phyloP scores from a whole-genome alignment of 139 green algal genomes.

The Chlorella sorokiniana region DNA sequence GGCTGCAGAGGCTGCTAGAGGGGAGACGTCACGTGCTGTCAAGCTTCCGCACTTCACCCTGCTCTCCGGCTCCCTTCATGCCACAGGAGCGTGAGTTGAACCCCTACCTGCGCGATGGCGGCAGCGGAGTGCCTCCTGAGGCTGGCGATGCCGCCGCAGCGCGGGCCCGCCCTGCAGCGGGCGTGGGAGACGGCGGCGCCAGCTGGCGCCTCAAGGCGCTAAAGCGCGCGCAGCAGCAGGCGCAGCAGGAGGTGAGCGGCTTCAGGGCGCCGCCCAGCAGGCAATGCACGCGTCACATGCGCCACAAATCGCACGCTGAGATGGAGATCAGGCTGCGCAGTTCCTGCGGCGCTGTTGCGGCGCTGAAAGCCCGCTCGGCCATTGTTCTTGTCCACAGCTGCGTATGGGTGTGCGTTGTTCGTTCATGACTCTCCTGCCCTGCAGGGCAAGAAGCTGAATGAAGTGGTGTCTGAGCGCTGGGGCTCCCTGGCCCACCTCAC shows the following conservation, averaged over 20 bases:
- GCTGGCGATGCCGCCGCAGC: background rate
- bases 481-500: constrained; percentile 75
- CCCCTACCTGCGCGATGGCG: constrained; percentile 38
- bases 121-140: constrained; percentile 26
- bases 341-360: background rate
- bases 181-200: constrained; percentile 85
- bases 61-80: background rate
- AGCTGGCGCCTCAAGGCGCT: constrained; percentile 95
- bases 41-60: background rate
- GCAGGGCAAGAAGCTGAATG: constrained; percentile 37
- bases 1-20: background rate
- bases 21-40: background rate
- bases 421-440: background rate
- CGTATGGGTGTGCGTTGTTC: background rate
- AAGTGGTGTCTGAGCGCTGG: constrained; percentile 83
- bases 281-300: no score
- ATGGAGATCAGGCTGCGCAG: background rate
- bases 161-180: background rate
- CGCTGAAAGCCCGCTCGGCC: background rate
- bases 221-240: constrained; percentile 79
- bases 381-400: no score
- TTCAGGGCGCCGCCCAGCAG: no score
- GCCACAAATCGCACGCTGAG: no score
- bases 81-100: constrained; percentile 49
- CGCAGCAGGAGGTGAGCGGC: constrained; percentile 57